Percentiles rank a stretch among this genome's conserved stretches.
These are phyloP conservation scores for Trichoderma sp. DNA, from an alignment of 2,329 filamentous ascomycete species.

Conservation along the genomic window DNA sequence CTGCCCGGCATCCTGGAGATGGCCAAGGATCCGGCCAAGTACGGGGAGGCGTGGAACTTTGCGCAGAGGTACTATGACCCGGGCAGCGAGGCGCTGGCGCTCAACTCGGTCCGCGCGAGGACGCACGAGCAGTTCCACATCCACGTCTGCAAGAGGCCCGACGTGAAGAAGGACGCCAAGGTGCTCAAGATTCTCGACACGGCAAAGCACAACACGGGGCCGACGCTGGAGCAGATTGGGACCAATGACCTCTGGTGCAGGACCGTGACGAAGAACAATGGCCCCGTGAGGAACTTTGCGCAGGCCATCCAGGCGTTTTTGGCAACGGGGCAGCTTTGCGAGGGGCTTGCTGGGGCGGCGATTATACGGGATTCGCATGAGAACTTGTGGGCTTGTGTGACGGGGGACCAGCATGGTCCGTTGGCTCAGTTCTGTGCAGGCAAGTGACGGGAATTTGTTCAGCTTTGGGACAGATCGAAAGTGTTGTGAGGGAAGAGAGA, in stretches of 20 bases:
- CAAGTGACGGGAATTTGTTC: neutral
- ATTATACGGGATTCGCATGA: neutral
- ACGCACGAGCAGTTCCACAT: constrained; percentile 20
- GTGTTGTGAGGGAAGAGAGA: neutral
- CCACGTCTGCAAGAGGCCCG: constrained; percentile 2
- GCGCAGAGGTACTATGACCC: neutral
- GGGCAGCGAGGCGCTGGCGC: neutral
- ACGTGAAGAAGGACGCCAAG: neutral
- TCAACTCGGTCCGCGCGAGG: constrained; percentile 16
- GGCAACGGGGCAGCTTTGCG: neutral
- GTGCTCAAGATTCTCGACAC: neutral
- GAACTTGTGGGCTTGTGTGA: constrained; percentile 9
- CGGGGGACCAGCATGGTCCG: neutral
- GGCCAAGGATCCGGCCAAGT: neutral
- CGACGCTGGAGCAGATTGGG: neutral
- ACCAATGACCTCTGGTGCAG: neutral
- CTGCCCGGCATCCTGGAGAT: constrained; percentile 10
- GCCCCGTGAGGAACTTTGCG: neutral
- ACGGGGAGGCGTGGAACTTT: neutral
- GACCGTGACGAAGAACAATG: neutral
- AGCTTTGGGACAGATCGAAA: neutral
- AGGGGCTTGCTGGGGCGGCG: neutral
- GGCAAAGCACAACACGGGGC: neutral
- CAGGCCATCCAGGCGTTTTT: neutral
- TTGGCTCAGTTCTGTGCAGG: neutral